Evolutionary conservation across 257 asterid genomes (phyloP).

Genomic region (Lycium ferocissimum): DNA sequence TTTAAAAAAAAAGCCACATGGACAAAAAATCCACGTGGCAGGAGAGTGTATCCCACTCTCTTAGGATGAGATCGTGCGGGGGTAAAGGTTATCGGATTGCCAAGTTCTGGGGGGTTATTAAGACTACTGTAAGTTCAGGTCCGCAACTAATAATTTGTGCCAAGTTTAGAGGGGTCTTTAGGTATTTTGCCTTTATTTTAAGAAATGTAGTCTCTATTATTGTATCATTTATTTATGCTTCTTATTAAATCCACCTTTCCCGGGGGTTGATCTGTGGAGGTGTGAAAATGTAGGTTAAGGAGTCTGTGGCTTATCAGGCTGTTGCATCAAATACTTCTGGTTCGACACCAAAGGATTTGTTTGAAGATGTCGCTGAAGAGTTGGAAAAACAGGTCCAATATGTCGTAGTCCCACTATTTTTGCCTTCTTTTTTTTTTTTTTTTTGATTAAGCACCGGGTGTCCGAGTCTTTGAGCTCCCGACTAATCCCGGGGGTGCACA

Average conservation of each 20-base stretch:
- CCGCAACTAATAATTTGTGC: no score
- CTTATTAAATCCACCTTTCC: not conserved
- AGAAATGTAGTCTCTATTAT: not conserved
- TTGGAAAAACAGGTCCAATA: conserved; percentile 76
- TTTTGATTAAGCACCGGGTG: no score
- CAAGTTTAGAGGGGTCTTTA: no score
- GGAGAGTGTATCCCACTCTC: no score
- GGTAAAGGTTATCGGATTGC: no score
- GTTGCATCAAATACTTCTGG: conserved; percentile 85
- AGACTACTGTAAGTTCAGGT: no score
- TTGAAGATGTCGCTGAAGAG: conserved; percentile 85
- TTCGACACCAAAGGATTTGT: conserved; percentile 93
- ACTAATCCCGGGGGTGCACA: no score
- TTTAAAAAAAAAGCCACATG: no score
- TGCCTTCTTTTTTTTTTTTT: not conserved
- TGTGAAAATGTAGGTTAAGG: conserved; percentile 67
- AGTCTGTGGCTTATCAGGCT: conserved; percentile 77
- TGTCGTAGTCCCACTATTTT: not conserved
- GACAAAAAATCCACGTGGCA: no score
- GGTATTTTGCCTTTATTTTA: not conserved
- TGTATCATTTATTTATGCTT: conserved; percentile 4
- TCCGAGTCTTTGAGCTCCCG: no score
- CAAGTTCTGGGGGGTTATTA: no score
- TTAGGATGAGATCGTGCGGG: no score
- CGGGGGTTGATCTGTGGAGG: conserved; percentile 23